Conservation (phyloP, 371 early-diverging fungal genomes). For the Rhizomucor pusillus region DNA sequence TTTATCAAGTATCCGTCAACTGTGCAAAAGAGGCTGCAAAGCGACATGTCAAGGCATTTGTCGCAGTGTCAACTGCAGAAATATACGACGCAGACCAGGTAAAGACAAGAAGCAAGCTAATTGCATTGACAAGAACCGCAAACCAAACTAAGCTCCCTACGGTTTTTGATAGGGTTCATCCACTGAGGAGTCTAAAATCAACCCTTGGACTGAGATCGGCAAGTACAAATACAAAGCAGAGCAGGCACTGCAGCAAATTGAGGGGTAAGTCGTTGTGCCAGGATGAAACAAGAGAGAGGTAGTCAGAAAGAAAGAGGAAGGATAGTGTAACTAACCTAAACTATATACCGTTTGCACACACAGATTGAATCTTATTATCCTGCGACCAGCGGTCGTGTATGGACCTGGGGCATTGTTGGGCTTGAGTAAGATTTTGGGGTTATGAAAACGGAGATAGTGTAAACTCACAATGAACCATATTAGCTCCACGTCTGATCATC, state of each 20-base stretch:
- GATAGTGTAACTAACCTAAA: not conserved
- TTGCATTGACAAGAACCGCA: not conserved
- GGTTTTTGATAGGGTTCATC: slow-evolving; percentile 56
- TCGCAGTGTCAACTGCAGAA: slow-evolving; percentile 86
- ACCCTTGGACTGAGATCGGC: slow-evolving; percentile 84
- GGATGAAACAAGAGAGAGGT: too few species aligned
- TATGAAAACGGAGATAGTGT: not conserved
- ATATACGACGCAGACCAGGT: slow-evolving; percentile 82
- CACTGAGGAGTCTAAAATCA: slow-evolving; percentile 68
- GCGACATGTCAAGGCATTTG: slow-evolving; percentile 68
- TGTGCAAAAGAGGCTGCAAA: slow-evolving; percentile 85
- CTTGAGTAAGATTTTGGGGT: slow-evolving; percentile 58
- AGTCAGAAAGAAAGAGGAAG: not conserved
- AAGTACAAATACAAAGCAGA: slow-evolving; percentile 81
- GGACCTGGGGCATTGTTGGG: slow-evolving; percentile 79
- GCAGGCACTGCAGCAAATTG: slow-evolving; percentile 64
- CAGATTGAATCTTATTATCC: slow-evolving; percentile 73
- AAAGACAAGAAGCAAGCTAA: slow-evolving; percentile 3
- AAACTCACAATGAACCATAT: slow-evolving; percentile 1
- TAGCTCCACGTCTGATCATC: slow-evolving; percentile 88
- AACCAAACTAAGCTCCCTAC: not conserved
- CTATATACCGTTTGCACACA: not conserved
- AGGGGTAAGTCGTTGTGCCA: slow-evolving; percentile 26
- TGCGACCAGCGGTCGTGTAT: slow-evolving; percentile 91
- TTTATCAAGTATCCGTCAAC: slow-evolving; percentile 67